Percentiles rank a stretch among this genome's conserved stretches.
Conservation (phyloP, 768 basidiomycete genomes). For the Hebeloma cylindrosporum region DNA sequence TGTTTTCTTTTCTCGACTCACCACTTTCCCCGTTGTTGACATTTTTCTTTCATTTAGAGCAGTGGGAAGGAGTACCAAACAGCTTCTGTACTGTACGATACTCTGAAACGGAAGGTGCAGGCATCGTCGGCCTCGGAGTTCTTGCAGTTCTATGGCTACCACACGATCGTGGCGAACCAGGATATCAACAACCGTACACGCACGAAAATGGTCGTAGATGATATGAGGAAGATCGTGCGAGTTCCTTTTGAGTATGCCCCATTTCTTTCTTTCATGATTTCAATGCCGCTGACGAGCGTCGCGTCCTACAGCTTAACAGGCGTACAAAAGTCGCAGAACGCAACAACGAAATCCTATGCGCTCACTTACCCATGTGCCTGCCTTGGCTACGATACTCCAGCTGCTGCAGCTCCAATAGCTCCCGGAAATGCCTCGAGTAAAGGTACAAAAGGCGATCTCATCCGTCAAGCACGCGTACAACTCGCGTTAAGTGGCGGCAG, state of each 20-base stretch:
- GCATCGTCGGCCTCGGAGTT: not conserved
- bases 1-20: not conserved
- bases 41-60: not conserved
- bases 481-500: not conserved
- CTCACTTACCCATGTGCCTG: conserved; percentile 14
- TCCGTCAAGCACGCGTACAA: conserved; percentile 5
- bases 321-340: conserved; percentile 1
- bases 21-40: not conserved
- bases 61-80: conserved; percentile 28
- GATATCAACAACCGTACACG: conserved; percentile 25
- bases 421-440: not conserved
- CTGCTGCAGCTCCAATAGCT: not conserved
- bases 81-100: conserved; percentile 29
- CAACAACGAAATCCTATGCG: conserved; percentile 4
- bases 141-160: conserved; percentile 22
- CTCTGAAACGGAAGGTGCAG: conserved; percentile 12
- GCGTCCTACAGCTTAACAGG: conserved; percentile 5
- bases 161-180: conserved; percentile 29
- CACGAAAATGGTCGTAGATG: conserved; percentile 23
- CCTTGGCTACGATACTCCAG: conserved; percentile 5
- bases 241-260: conserved; percentile 29
- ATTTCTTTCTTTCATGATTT: not conserved
- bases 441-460: not conserved
- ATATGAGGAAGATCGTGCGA: conserved; percentile 30
- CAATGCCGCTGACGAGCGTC: no score